Evolutionary conservation across 306 rosid species (phyloP), one percentile per base, ranked within the genome.

Genomic region (Cucumis melo): DNA sequence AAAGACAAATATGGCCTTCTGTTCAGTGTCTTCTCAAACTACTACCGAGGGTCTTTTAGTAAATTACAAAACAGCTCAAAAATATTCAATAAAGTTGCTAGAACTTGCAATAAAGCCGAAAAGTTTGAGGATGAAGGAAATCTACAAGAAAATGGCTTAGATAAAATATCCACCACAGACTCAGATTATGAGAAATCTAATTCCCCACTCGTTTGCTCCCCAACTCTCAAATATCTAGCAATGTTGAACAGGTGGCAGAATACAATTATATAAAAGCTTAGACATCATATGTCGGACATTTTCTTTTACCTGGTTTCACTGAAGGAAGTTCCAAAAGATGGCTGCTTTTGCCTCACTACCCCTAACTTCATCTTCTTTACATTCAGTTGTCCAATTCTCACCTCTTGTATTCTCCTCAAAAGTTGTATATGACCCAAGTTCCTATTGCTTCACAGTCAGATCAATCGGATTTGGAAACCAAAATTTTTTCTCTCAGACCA

Each of bases 101-200:
- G 44, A 62, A 62, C 21, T 27, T 62, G 44, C 21, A 64, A 48
- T 23, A 71, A 48, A 27, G 59, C 76, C 34, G 48, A 77, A 74
- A 50, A 77, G 57, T 73, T 73, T 78, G 84, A 81, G 77, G 87
- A 79, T 50, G 81, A 78, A 57, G 71, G 78, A 90, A 84, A 85
- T 85, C 87, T 81, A 81, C 77, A 82, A 38, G 23, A 42, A 76
- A 75, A 68, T 15, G 32, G 23, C 32, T 57, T 7, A 36, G 65
- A 14, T 23, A 42, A 84, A 84, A 89, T 74, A 78, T 75, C 78
- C 46, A 87, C 96, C 97, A 90, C 98, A 91, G 77, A 53, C 75
- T 84, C 85, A 78, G 96, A 93, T 89, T 93, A 80, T 78, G 72
- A 41, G 81, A 36, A 78, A 74, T 71, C 79, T 78, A 84, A 82